Conservation (phyloP, 2,329 filamentous ascomycete genomes). For the Aspergillus alliaceus region DNA sequence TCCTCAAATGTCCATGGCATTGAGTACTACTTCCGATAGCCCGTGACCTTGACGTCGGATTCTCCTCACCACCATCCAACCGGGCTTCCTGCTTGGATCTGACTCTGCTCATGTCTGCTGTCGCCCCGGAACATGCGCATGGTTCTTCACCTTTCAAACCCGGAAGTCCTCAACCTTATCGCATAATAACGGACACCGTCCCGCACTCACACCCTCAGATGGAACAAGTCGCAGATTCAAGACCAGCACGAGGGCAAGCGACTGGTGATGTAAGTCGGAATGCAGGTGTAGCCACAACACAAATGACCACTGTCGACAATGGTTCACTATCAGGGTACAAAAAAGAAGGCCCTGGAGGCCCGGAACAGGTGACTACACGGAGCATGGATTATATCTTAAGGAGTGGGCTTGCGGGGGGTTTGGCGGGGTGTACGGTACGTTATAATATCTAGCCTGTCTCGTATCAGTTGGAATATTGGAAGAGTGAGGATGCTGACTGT, state of each 20-base stretch:
- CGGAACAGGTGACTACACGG: constrained; percentile 61
- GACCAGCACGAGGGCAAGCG: constrained; percentile 21
- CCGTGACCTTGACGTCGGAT: constrained; percentile 22
- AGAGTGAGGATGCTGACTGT: constrained; percentile 6
- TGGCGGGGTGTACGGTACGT: constrained; percentile 88
- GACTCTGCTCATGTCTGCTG: constrained; percentile 25
- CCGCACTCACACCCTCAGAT: constrained; percentile 26
- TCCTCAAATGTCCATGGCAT: constrained; percentile 19
- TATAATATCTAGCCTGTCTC: neutral
- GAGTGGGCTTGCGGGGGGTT: constrained; percentile 80
- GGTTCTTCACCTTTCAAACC: constrained; percentile 14
- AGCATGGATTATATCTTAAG: constrained; percentile 81
- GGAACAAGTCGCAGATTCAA: constrained; percentile 31
- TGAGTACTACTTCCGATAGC: constrained; percentile 29
- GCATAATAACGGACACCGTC: constrained; percentile 16
- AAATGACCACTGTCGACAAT: constrained; percentile 16
- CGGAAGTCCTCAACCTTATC: constrained; percentile 8
- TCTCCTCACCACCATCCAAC: constrained; percentile 14
- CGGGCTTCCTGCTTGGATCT: constrained; percentile 4
- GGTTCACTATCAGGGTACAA: constrained; percentile 11
- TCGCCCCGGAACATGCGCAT: constrained; percentile 30
- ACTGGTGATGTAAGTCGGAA: constrained; percentile 16
- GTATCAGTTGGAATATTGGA: neutral
- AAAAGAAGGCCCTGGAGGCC: constrained; percentile 14
- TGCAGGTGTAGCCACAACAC: constrained; percentile 15